Evolutionary conservation across 352 stramenopile species (phyloP), one percentile per base, ranked within the genome.

Genomic region (Thalassiosira mediterranea): DNA sequence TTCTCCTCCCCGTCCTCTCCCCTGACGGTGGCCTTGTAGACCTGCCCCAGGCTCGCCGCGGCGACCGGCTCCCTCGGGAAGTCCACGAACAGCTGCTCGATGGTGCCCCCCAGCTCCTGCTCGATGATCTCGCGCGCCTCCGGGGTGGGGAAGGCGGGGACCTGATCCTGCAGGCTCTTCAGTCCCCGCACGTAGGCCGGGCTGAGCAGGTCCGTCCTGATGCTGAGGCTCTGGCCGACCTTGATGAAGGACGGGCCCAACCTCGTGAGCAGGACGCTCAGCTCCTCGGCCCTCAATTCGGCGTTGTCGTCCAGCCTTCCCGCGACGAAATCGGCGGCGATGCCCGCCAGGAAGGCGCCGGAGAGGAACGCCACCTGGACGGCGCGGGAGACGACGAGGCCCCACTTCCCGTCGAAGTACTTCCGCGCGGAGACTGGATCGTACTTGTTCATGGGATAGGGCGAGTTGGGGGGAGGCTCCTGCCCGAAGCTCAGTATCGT

Each of bases 241-340:
- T 95, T 95, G 75, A 94, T 94, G 70, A 94, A 95, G 10, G 82
- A 91, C 0, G 89, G 89, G 28, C 91, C 91, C 25, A 95, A 72
- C 49, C 79, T 78, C 0, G 84, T 90, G n/a, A 94, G 62, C 1
- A 95, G 54, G 4, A 83, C 52, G 23, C 77, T 74, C 21, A 94
- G 66, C 83, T 95, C 76, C 19, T 72, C 56, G 15, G 84, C 90
- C 2, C 88, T 75, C 31, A 73, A 17, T 4, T 86, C 70, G 5
- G 82, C 56, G 69, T 91, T 91, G 7, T 57, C 38, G 31, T 81
- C 69, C 21, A 87, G 60, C 21, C 83, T 84, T 2, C 86, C 74
- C 3, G 47, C 31, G 0, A 81, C 10, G 15, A 67, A 73, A 65
- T 92, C 87, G 3, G 57, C 49, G 0, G 66, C 56, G 7, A 92